Percentiles rank a stretch among this genome's conserved stretches.
Conservation (phyloP, 306 rosid species). For the Cucurbita maxima region DNA sequence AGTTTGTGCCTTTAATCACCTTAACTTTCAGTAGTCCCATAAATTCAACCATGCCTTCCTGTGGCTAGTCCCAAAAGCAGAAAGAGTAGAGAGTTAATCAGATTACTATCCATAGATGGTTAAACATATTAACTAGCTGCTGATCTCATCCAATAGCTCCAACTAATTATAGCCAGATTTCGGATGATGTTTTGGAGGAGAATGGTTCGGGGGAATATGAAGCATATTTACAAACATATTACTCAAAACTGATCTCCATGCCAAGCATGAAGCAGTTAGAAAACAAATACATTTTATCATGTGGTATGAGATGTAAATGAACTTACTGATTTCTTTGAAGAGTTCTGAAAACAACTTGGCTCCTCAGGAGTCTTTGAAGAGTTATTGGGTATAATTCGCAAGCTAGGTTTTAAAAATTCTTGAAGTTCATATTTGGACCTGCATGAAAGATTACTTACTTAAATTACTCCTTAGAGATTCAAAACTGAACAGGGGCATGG, state of each 20-base stretch:
- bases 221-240: background rate
- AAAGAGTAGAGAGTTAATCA: constrained; percentile 1
- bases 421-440: constrained; percentile 88
- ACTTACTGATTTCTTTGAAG: constrained; percentile 43
- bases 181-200: background rate
- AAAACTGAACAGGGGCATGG: background rate
- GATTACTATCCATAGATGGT: background rate
- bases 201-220: background rate
- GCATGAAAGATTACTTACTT: constrained; percentile 10
- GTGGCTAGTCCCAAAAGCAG: constrained; percentile 30
- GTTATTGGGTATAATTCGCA: constrained; percentile 54
- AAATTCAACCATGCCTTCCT: constrained; percentile 92
- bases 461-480: background rate
- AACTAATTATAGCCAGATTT: background rate
- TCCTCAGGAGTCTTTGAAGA: constrained; percentile 34
- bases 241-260: background rate
- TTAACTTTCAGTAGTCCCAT: constrained; percentile 86
- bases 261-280: background rate
- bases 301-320: background rate
- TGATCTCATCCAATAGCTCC: background rate
- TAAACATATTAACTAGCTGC: background rate
- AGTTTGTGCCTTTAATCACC: constrained; percentile 71
- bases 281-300: background rate
- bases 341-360: constrained; percentile 35
- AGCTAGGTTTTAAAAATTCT: constrained; percentile 80